These are phyloP conservation scores for Porphyrellus cyaneotinctus DNA, from an alignment of 768 basidiomycete genomes.

Conservation along the genomic window DNA sequence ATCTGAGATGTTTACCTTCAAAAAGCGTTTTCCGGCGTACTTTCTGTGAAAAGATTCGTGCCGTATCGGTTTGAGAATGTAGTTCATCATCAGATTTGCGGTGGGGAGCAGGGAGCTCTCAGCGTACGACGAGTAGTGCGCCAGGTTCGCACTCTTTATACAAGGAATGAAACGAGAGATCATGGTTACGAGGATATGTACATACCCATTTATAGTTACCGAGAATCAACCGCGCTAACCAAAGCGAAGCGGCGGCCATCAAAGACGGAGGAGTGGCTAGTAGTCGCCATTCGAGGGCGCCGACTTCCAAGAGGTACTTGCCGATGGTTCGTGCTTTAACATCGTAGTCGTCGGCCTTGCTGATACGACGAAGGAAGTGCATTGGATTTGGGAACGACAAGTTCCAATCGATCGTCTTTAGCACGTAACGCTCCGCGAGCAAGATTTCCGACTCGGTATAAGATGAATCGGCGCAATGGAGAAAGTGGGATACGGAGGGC, in stretches of 20 bases:
- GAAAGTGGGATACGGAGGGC: conserved; percentile 78
- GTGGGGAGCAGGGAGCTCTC: conserved; percentile 76
- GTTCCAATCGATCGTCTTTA: conserved; percentile 84
- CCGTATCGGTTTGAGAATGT: conserved; percentile 65
- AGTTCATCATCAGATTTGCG: conserved; percentile 86
- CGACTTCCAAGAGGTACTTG: conserved; percentile 89
- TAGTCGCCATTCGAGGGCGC: conserved; percentile 75
- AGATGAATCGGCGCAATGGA: conserved; percentile 72
- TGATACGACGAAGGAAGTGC: conserved; percentile 81
- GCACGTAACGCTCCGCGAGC: conserved; percentile 83
- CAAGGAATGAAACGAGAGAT: conserved; percentile 10
- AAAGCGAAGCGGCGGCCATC: conserved; percentile 79
- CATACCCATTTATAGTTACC: conserved; percentile 86
- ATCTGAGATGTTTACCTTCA: conserved; percentile 54
- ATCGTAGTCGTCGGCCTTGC: conserved; percentile 92
- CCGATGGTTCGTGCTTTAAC: conserved; percentile 80
- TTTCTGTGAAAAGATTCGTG: conserved; percentile 85
- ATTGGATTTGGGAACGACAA: conserved; percentile 84
- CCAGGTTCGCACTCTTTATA: conserved; percentile 71
- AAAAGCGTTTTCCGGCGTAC: conserved; percentile 78
- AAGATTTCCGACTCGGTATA: conserved; percentile 79
- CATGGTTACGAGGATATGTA: conserved; percentile 4
- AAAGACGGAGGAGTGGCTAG: conserved; percentile 71
- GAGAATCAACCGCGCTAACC: conserved; percentile 78
- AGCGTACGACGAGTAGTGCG: conserved; percentile 83